Evolutionary conservation across 805 yeast species (phyloP), one percentile per base, ranked within the genome.

Genomic region (Ogataea trehalophila): DNA sequence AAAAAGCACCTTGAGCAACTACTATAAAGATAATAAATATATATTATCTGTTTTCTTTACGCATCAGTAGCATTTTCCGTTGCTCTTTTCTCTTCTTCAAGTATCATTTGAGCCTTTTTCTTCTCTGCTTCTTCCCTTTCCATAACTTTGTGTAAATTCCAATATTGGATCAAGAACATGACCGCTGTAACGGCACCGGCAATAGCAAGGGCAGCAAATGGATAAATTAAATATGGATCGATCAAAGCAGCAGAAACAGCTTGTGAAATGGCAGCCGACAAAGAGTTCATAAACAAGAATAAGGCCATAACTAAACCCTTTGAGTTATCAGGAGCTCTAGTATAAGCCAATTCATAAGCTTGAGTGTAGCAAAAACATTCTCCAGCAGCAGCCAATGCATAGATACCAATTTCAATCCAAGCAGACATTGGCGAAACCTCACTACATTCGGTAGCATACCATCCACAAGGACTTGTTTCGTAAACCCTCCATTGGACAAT

Each of bases 341-440:
- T 71, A 57, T 76, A 77, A 3, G 81, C 80, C 51, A 76, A 62
- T 59, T 76, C 81, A 54, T 75, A 76, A 33, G 73, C 79, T 38
- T 78, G 73, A 18, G 73, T 69, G 54, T 60, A 71, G 41, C 79
- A 75, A 57, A 76, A 76, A 66, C 80, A 75, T 59, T 77, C 81
- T 52, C 79, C 75, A 20, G 73, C 69, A 38, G 80, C 81, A 17
- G 67, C 66, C 45, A 75, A 65, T 29, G 68, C 62, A 50, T 68
- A 74, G 13, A 59, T 56, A 44, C 53, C 48, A 33, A 54, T 56
- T 20, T 55, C 61, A 33, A 46, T 54, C 73, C 72, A 69, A 14
- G 68, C 68, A 20, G 64, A 51, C 35, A 70, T 41, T 7, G 67
- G 66, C 6, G 63, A 71, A 50, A 55, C 61, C 31, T 54, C 60